Percentiles rank a stretch among this genome's conserved stretches.
phyloP scores from a whole-genome alignment of 2,329 filamentous ascomycete species.

The Onygena corvina region DNA sequence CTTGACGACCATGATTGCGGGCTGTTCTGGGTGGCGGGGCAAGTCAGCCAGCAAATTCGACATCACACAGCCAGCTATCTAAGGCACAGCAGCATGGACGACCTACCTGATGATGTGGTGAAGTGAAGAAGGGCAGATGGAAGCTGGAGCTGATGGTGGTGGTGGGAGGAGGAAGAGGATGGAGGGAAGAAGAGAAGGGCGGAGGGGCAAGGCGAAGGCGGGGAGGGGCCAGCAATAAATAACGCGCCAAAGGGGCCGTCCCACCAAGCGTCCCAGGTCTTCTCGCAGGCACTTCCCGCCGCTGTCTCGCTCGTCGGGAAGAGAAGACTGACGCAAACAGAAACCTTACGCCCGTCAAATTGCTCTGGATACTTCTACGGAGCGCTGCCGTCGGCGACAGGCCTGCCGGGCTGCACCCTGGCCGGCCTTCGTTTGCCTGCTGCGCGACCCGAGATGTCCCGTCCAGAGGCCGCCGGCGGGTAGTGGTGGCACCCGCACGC shows the following conservation, averaged over 20 bases:
- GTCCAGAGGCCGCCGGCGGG: not conserved
- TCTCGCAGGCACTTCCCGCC: too few relatives aligned
- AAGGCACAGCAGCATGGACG: not conserved
- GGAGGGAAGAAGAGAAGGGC: conserved; percentile 1
- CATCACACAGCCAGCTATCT: not conserved
- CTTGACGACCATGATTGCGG: conserved; percentile 17
- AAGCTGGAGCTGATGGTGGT: conserved; percentile 1
- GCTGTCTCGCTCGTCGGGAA: too few relatives aligned
- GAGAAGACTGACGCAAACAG: conserved; percentile 7
- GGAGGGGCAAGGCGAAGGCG: conserved; percentile 8
- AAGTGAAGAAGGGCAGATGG: not conserved
- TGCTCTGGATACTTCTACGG: not conserved
- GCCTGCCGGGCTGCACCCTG: not conserved
- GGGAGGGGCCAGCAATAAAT: conserved; percentile 14
- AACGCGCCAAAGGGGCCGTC: conserved; percentile 1
- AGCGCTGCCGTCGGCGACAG: not conserved
- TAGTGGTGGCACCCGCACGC: not conserved
- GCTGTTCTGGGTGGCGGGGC: conserved; percentile 10
- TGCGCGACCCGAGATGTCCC: conserved; percentile 1
- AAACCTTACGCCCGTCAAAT: not conserved
- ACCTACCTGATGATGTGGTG: not conserved
- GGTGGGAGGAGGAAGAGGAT: conserved; percentile 1
- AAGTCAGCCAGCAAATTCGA: conserved; percentile 3
- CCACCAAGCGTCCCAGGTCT: not conserved
- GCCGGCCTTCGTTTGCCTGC: not conserved